Percentiles rank a stretch among this genome's conserved stretches.
phyloP scores from a whole-genome alignment of 1,284 basidiomycete genomes.

The Ganoderma sp. region DNA sequence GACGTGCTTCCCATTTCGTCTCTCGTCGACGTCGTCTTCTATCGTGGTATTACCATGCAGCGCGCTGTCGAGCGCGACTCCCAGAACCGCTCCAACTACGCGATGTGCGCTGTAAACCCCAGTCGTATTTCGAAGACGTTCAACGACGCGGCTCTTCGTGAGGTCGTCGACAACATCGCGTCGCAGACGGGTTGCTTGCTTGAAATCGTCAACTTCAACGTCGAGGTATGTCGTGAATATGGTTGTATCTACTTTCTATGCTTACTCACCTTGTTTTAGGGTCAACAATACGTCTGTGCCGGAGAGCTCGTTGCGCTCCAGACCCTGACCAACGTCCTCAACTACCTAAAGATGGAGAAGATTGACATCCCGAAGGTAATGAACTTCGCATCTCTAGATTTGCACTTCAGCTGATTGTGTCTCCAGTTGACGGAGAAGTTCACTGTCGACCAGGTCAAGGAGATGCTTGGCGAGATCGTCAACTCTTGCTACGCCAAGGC shows the following conservation, averaged over 20 bases:
- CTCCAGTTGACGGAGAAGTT: conserved; percentile 82
- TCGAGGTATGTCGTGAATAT: conserved; percentile 67
- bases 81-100: conserved; percentile 93
- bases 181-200: conserved; percentile 80
- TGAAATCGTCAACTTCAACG: conserved; percentile 98
- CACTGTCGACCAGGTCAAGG: conserved; percentile 87
- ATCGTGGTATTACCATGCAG: conserved; percentile 99
- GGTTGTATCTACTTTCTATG: too few species aligned
- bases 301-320: conserved; percentile 94
- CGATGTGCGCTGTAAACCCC: conserved; percentile 99
- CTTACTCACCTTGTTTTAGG: conserved; percentile 48
- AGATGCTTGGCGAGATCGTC: conserved; percentile 92
- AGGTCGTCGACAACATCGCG: conserved; percentile 92
- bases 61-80: conserved; percentile 95
- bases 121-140: conserved; percentile 94
- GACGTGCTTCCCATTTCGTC: conserved; percentile 94
- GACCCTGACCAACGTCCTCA: conserved; percentile 94
- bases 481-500: conserved; percentile 82
- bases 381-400: not conserved
- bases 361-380: conserved; percentile 93
- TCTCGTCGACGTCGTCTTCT: conserved; percentile 99
- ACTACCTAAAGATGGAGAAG: conserved; percentile 96
- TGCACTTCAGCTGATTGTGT: conserved; percentile 16
- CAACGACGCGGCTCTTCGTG: conserved; percentile 89
- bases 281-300: conserved; percentile 97